Evolutionary conservation across 2,329 filamentous ascomycete genomes (phyloP).

Genomic region (Plenodomus tracheiphilus): DNA sequence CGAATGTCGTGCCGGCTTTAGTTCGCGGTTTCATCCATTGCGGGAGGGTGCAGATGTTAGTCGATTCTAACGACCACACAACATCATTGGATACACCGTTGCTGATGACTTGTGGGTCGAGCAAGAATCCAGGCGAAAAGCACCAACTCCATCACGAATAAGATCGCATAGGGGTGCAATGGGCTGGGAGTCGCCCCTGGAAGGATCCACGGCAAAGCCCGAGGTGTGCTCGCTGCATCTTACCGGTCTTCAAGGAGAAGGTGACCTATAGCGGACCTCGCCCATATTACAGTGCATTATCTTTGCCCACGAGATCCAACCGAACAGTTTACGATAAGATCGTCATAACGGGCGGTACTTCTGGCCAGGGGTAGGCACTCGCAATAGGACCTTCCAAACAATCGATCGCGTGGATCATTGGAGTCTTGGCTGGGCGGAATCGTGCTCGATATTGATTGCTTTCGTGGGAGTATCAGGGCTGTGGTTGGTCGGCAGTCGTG

Average conservation of each 20-base stretch:
- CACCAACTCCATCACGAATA: neutral
- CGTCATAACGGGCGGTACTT: neutral
- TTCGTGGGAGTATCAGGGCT: neutral
- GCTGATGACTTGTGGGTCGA: neutral
- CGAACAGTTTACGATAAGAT: neutral
- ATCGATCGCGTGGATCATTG: neutral
- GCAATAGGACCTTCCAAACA: neutral
- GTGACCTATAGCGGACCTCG: neutral
- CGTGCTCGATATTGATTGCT: conserved; percentile 6
- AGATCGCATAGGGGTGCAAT: neutral
- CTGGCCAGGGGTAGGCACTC: too few species aligned
- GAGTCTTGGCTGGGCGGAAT: conserved; percentile 6
- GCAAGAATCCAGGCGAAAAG: neutral
- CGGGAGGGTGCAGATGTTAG: conserved; percentile 1
- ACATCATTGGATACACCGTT: neutral
- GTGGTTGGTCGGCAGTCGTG: conserved; percentile 1
- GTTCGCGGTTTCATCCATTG: conserved; percentile 1
- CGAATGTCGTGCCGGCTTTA: neutral
- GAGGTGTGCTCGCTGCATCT: neutral
- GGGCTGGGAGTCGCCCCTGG: neutral
- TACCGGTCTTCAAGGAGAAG: neutral
- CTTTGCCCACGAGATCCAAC: neutral
- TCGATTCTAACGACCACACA: neutral
- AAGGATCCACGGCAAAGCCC: neutral
- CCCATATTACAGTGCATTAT: conserved; percentile 3